Evolutionary conservation across 164 flowering plant genomes (phyloP).

Genomic region (Nymphaea colorata): DNA sequence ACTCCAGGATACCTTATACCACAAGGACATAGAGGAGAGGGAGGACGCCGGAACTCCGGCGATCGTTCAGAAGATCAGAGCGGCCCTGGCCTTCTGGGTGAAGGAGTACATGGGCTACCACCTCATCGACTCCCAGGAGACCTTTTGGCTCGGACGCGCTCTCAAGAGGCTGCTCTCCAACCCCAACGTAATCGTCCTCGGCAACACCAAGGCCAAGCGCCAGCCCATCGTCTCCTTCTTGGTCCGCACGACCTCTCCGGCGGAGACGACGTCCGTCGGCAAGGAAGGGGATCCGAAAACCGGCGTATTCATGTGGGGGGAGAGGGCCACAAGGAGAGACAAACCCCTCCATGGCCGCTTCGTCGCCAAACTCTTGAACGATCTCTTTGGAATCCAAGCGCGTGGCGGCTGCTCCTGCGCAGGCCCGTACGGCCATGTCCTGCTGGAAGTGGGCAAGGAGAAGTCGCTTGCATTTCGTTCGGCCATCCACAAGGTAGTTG

Average conservation of each 20-base stretch:
- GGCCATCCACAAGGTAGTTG: slow-evolving; percentile 43
- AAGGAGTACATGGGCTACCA: slow-evolving; percentile 66
- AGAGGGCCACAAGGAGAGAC: slow-evolving; percentile 27
- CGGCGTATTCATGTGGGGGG: slow-evolving; percentile 27
- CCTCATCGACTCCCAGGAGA: slow-evolving; percentile 36
- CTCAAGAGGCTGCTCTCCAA: slow-evolving; percentile 45
- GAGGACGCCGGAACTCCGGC: slow-evolving; percentile 80
- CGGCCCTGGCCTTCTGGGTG: slow-evolving; percentile 69
- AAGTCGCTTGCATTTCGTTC: slow-evolving; percentile 32
- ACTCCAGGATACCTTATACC: slow-evolving; percentile 80
- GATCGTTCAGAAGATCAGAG: slow-evolving; percentile 57
- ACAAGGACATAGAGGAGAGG: slow-evolving; percentile 58
- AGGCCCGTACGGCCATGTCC: slow-evolving; percentile 64
- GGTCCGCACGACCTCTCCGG: slow-evolving; percentile 24
- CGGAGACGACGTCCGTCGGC: slow-evolving; percentile 1
- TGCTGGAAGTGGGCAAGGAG: slow-evolving; percentile 36
- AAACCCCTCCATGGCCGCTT: slow-evolving; percentile 74
- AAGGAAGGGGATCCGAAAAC: neutral
- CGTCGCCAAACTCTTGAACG: slow-evolving; percentile 66
- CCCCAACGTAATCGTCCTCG: slow-evolving; percentile 40
- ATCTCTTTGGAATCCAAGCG: slow-evolving; percentile 82
- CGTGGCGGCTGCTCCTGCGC: slow-evolving; percentile 93
- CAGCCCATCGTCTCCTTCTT: slow-evolving; percentile 72
- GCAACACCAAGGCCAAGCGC: slow-evolving; percentile 36
- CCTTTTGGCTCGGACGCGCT: slow-evolving; percentile 24